phyloP scores from a whole-genome alignment of 2,329 filamentous ascomycete species.

The Fusarium euwallaceae region DNA sequence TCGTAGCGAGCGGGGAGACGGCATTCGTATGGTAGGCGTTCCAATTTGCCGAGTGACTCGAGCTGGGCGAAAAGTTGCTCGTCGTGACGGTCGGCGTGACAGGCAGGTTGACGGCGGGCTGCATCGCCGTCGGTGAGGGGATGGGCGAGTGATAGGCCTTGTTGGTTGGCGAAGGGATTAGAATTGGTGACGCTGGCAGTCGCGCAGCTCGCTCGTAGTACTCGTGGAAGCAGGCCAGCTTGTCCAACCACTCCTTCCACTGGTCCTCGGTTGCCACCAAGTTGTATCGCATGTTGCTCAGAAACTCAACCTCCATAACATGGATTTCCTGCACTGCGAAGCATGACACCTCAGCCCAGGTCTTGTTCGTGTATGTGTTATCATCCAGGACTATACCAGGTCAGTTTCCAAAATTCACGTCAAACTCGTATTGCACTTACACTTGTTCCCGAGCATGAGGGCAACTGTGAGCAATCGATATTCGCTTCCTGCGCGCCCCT shows the following conservation, averaged over 20 bases:
- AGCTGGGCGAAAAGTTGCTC: constrained; percentile 56
- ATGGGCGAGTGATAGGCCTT: constrained; percentile 60
- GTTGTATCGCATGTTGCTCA: constrained; percentile 98
- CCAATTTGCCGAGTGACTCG: constrained; percentile 56
- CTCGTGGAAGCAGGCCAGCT: constrained; percentile 83
- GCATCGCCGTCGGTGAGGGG: constrained; percentile 62
- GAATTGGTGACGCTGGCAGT: constrained; percentile 57
- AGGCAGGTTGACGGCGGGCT: constrained; percentile 48
- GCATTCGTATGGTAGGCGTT: constrained; percentile 54
- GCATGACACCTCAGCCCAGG: constrained; percentile 97
- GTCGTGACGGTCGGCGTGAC: constrained; percentile 52
- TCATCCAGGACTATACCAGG: constrained; percentile 82
- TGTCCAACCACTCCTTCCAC: constrained; percentile 89
- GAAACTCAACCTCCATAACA: constrained; percentile 99
- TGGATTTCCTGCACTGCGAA: constrained; percentile 96
- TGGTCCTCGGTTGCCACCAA: constrained; percentile 87
- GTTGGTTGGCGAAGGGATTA: constrained; percentile 57
- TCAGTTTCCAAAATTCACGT: constrained; percentile 35
- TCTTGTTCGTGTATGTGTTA: constrained; percentile 99
- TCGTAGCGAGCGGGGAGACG: constrained; percentile 63
- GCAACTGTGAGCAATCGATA: constrained; percentile 93
- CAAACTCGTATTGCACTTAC: constrained; percentile 60
- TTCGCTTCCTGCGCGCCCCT: constrained; percentile 93
- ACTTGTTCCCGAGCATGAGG: constrained; percentile 98
- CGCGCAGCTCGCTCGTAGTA: constrained; percentile 81